Percentiles rank a stretch among this genome's conserved stretches.
Conservation (phyloP, 2,329 filamentous ascomycete species). For the Xylariaceae sp. region DNA sequence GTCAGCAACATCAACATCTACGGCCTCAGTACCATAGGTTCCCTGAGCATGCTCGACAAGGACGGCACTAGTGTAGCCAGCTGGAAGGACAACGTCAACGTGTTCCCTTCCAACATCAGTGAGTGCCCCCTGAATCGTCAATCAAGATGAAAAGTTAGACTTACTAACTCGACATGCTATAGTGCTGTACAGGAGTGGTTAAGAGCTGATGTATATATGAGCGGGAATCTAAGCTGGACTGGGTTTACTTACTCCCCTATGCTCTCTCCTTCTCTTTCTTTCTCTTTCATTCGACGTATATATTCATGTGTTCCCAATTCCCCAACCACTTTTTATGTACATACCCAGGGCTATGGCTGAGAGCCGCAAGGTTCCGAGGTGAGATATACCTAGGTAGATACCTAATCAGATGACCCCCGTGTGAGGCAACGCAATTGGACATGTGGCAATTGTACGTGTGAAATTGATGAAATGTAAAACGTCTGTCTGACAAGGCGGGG, state of each 20-base stretch:
- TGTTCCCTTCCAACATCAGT: constrained; percentile 29
- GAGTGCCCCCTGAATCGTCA: not conserved
- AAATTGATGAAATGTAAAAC: too few species aligned
- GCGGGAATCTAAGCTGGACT: not conserved
- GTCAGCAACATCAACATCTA: constrained; percentile 36
- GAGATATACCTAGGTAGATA: too few species aligned
- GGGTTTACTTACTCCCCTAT: not conserved
- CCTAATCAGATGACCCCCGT: too few species aligned
- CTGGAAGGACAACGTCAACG: constrained; percentile 31
- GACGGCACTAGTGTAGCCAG: constrained; percentile 29
- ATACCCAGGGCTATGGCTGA: too few species aligned
- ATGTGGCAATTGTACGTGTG: too few species aligned
- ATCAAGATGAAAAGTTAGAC: not conserved
- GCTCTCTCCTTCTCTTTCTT: too few species aligned
- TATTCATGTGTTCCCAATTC: too few species aligned
- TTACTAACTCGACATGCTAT: not conserved
- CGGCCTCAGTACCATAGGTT: constrained; percentile 44
- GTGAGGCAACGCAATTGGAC: too few species aligned
- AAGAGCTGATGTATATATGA: constrained; percentile 2
- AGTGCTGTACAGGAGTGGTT: constrained; percentile 28
- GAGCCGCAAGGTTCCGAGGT: not conserved
- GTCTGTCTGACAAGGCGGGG: too few species aligned
- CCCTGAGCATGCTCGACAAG: constrained; percentile 35
- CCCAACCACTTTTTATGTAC: not conserved
- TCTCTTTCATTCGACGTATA: too few species aligned